Conservation (phyloP, 2,329 filamentous ascomycete species). For the Aspergillus intermedius region DNA sequence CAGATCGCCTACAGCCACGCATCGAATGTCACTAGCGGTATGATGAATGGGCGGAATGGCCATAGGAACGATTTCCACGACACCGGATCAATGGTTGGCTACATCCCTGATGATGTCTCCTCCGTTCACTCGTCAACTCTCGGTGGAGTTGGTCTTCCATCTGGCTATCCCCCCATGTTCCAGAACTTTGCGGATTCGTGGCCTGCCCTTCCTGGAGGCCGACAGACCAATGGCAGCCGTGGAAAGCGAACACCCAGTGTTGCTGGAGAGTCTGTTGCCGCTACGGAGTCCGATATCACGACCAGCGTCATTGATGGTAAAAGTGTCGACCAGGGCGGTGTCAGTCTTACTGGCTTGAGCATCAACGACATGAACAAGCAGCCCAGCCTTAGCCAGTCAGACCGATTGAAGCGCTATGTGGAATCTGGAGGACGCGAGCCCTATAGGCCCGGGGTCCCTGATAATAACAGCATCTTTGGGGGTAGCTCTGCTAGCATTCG, state of each 20-base stretch:
- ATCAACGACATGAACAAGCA: conserved; percentile 65
- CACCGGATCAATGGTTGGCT: conserved; percentile 82
- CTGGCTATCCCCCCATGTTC: conserved; percentile 91
- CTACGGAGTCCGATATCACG: conserved; percentile 80
- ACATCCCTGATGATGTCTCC: conserved; percentile 94
- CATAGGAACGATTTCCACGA: conserved; percentile 57
- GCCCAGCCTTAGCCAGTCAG: conserved; percentile 70
- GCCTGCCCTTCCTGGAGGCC: conserved; percentile 70
- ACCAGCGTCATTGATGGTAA: conserved; percentile 70
- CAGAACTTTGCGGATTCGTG: conserved; percentile 85
- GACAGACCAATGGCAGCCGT: conserved; percentile 60
- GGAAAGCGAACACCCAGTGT: conserved; percentile 66
- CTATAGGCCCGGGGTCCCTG: conserved; percentile 45
- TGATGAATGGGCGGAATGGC: conserved; percentile 47
- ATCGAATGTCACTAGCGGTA: conserved; percentile 51
- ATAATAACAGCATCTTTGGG: conserved; percentile 61
- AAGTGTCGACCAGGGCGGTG: conserved; percentile 70
- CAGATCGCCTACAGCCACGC: conserved; percentile 70
- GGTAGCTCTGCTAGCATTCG: conserved; percentile 50
- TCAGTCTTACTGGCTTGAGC: conserved; percentile 78
- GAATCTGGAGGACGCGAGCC: conserved; percentile 68
- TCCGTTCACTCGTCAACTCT: conserved; percentile 90
- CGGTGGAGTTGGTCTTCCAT: conserved; percentile 72
- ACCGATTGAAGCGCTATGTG: conserved; percentile 89
- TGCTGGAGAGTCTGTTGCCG: conserved; percentile 86